Evolutionary conservation across 2,329 filamentous ascomycete species (phyloP).

Genomic region (Penicillium hesseltinei): DNA sequence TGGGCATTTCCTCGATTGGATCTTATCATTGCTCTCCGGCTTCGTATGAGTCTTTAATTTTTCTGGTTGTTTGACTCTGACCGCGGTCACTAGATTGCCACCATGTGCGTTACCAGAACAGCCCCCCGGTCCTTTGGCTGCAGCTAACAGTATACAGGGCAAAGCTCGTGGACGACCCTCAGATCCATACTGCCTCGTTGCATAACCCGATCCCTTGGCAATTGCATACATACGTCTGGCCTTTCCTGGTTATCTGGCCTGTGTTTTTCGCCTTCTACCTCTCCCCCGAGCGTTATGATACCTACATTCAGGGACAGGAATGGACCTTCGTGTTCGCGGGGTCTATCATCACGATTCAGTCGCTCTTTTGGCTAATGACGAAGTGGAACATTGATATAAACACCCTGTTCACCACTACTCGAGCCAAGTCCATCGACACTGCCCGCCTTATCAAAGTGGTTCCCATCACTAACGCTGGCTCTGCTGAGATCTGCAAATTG

Average conservation of each 20-base stretch:
- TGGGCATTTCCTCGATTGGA: slow-evolving; percentile 13
- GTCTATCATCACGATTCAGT: slow-evolving; percentile 81
- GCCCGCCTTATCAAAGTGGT: slow-evolving; percentile 90
- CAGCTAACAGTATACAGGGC: slow-evolving; percentile 51
- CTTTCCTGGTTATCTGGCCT: slow-evolving; percentile 89
- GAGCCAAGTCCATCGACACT: slow-evolving; percentile 66
- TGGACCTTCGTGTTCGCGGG: slow-evolving; percentile 97
- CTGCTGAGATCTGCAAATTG: slow-evolving; percentile 81
- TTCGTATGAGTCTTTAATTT: slow-evolving; percentile 29
- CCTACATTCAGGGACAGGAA: slow-evolving; percentile 87
- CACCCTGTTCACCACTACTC: slow-evolving; percentile 75
- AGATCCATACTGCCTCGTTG: slow-evolving; percentile 84
- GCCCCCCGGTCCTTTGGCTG: background rate
- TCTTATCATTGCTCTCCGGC: slow-evolving; percentile 6
- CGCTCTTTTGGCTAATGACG: slow-evolving; percentile 89
- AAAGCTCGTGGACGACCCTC: slow-evolving; percentile 84
- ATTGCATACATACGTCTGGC: slow-evolving; percentile 88
- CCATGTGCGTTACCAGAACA: slow-evolving; percentile 28
- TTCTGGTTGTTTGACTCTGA: slow-evolving; percentile 24
- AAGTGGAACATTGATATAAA: slow-evolving; percentile 94
- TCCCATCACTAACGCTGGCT: slow-evolving; percentile 82
- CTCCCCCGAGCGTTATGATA: slow-evolving; percentile 77
- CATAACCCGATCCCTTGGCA: slow-evolving; percentile 80
- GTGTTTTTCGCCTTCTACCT: slow-evolving; percentile 86
- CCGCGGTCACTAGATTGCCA: slow-evolving; percentile 35